These are phyloP conservation scores for Naganishia antarctica DNA, from an alignment of 768 basidiomycete species.

Conservation along the genomic window DNA sequence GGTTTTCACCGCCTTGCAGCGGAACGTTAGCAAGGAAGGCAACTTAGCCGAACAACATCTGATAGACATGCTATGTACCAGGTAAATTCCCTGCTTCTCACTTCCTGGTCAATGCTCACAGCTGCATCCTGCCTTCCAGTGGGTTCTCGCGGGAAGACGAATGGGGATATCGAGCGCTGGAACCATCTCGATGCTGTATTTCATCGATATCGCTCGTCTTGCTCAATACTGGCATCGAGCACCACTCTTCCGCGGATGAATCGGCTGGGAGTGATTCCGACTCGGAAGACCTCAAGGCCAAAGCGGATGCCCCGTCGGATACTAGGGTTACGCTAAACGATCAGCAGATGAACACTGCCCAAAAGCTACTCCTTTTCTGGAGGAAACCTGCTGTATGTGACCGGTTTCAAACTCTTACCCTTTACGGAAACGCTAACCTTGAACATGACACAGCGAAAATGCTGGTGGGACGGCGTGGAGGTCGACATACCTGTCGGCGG, in stretches of 20 bases:
- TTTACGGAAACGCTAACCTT: not conserved
- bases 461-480: conserved; percentile 99
- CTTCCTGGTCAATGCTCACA: too few species aligned
- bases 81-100: too few species aligned
- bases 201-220: conserved; percentile 96
- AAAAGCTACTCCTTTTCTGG: conserved; percentile 96
- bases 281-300: conserved; percentile 22
- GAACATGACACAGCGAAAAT: conserved; percentile 67
- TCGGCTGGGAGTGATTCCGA: not conserved
- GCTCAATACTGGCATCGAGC: conserved; percentile 91
- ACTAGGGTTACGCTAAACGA: conserved; percentile 74
- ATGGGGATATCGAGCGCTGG: conserved; percentile 95
- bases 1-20: conserved; percentile 95
- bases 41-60: conserved; percentile 98
- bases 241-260: conserved; percentile 45
- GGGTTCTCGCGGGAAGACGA: conserved; percentile 96
- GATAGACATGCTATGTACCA: conserved; percentile 99
- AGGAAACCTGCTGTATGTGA: conserved; percentile 94
- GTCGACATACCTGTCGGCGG: conserved; percentile 67
- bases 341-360: conserved; percentile 91
- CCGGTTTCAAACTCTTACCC: not conserved
- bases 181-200: conserved; percentile 94
- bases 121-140: too few species aligned
- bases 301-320: conserved; percentile 27
- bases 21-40: conserved; percentile 98